Evolutionary conservation across 2,329 filamentous ascomycete genomes (phyloP).

Genomic region (Monosporascus sp.): DNA sequence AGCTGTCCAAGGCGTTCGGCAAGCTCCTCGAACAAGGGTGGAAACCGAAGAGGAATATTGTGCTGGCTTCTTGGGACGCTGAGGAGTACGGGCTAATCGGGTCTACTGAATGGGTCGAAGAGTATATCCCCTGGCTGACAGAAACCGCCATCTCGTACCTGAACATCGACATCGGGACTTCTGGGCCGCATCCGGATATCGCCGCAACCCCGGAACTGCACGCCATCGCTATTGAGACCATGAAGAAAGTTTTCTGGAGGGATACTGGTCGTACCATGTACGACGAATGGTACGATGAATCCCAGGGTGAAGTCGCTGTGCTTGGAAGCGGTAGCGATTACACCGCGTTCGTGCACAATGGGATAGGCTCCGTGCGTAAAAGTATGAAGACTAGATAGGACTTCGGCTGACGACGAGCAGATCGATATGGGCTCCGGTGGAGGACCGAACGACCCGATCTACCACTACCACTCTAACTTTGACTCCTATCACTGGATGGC

Average conservation of each 20-base stretch:
- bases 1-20: conserved; percentile 68
- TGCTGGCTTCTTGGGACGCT: conserved; percentile 67
- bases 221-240: conserved; percentile 56
- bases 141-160: conserved; percentile 69
- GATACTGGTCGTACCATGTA: conserved; percentile 33
- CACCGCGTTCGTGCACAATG: conserved; percentile 58
- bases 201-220: conserved; percentile 63
- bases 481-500: conserved; percentile 84
- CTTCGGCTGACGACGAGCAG: conserved; percentile 26
- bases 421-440: conserved; percentile 51
- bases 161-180: conserved; percentile 68
- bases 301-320: conserved; percentile 45
- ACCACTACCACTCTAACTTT: conserved; percentile 80
- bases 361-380: conserved; percentile 34
- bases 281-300: conserved; percentile 33
- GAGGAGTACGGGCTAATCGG: conserved; percentile 78
- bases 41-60: conserved; percentile 73
- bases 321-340: conserved; percentile 64
- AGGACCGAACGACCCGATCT: conserved; percentile 47
- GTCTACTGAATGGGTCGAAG: conserved; percentile 83
- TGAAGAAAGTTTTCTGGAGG: conserved; percentile 58
- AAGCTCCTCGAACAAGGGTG: conserved; percentile 66
- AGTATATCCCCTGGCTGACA: conserved; percentile 70
- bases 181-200: conserved; percentile 52
- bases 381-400: conserved; percentile 24